Conservation (phyloP, 192 early-diverging fungal species). For the Haplosporangium gracile region DNA sequence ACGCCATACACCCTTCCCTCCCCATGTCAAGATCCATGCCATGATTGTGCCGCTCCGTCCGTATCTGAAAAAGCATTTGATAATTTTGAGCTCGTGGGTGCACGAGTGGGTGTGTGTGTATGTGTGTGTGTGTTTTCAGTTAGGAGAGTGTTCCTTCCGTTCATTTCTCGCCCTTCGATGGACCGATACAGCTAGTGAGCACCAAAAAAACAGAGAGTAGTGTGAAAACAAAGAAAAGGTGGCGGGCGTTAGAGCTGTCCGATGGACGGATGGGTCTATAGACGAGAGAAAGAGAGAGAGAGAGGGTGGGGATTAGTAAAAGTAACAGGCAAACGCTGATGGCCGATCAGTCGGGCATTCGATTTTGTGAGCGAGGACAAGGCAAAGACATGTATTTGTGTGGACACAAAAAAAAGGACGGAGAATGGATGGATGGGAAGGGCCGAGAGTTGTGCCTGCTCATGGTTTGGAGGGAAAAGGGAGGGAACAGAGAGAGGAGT, state of each 20-base stretch:
- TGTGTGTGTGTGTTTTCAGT: neutral
- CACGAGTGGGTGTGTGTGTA: neutral
- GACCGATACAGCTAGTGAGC: neutral
- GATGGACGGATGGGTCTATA: neutral
- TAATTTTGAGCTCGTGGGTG: neutral
- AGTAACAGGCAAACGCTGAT: neutral
- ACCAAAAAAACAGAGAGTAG: neutral
- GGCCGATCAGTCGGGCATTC: conserved; percentile 2
- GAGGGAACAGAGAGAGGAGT: neutral
- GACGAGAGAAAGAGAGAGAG: neutral
- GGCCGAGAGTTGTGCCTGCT: neutral
- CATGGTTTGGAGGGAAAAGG: neutral
- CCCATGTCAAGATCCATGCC: neutral
- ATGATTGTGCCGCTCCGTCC: neutral
- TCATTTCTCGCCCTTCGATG: neutral
- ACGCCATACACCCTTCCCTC: neutral
- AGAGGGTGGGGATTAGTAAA: neutral
- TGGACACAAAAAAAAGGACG: neutral
- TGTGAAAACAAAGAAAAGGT: neutral
- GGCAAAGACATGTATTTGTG: neutral
- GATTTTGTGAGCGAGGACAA: conserved; percentile 4
- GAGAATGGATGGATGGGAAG: neutral
- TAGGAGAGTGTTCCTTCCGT: neutral
- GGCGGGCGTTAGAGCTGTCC: neutral
- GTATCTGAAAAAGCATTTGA: neutral